Evolutionary conservation across 768 basidiomycete genomes (phyloP), one percentile per base, ranked within the genome.

Genomic region (Rhodosporidiobolus odoratus): DNA sequence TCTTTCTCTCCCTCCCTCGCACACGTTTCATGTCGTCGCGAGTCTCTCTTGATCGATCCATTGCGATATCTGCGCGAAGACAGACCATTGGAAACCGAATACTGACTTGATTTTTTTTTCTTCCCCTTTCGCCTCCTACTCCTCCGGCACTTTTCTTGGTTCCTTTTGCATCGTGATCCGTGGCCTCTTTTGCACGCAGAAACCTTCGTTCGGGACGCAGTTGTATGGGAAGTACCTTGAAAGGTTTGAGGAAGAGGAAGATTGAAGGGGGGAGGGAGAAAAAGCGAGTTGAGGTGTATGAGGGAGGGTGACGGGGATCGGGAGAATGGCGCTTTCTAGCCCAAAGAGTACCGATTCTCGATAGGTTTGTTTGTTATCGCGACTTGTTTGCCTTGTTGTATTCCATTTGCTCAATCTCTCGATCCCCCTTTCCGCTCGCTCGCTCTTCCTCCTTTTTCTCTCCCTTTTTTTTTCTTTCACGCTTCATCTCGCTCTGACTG

Each of bases 201-300:
- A 67, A 54, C 70, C 70, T 34, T 60, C 61, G 27, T 43, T 72
- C 1, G 41, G 57, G 43, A 72, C 56, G 65, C 65, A 66, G 65
- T 62, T 72, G 56, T 72, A 72, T n/a, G 70, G 65, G n/a, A 30
- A 43, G 58, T 72, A 72, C 52, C 65, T 72, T 37, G 65, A 64
- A 32, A 56, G 65, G 30, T 58, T 40, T 17, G 65, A 66, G 65
- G 70, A 72, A 27, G 1, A 0, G 32, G 40, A 66, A 12, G 38
- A 27, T 32, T 38, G 27, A 56, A n/a, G 47, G 34, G 5, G 34
- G 35, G 48, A 65, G 43, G 35, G 4, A 16, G 21, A 9, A 3
- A 13, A 35, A n/a, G 48, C 25, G 5, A 25, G 23, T 23, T 2
- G 16, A 19, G 23, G n/a, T 1, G 25, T 7, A 41, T 9, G 57